Evolutionary conservation across 371 early-diverging fungal genomes (phyloP).

Genomic region (Rhizopus stolonifer): DNA sequence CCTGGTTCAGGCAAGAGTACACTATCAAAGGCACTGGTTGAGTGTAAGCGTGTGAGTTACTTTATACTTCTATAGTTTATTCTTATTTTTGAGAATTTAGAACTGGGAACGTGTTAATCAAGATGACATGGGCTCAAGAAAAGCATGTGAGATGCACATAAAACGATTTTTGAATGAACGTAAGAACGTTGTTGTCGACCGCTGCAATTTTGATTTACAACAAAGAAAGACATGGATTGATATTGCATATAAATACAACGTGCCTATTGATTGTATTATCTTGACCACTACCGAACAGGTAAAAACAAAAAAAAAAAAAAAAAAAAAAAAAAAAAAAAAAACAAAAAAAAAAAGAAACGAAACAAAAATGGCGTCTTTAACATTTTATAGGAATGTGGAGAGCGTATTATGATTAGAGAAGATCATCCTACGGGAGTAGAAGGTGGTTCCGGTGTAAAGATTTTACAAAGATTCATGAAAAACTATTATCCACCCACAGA

Average conservation of each 20-base stretch:
- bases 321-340: background rate
- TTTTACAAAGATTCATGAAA: conserved; percentile 60
- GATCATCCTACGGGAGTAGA: conserved; percentile 78
- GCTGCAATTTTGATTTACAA: conserved; percentile 74
- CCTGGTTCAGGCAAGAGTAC: conserved; percentile 72
- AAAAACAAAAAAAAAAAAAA: background rate
- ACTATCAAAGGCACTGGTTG: conserved; percentile 52
- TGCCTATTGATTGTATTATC: conserved; percentile 70
- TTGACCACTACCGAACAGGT: conserved; percentile 60
- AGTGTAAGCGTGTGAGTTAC: conserved; percentile 14
- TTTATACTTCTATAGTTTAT: background rate
- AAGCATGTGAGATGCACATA: conserved; percentile 56
- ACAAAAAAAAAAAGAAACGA: background rate
- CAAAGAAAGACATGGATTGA: conserved; percentile 74
- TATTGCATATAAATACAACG: conserved; percentile 56
- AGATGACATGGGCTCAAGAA: conserved; percentile 69
- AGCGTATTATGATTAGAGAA: conserved; percentile 56
- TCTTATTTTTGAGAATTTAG: conserved; percentile 4
- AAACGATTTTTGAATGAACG: conserved; percentile 40
- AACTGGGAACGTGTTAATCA: conserved; percentile 25
- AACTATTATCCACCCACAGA: conserved; percentile 57
- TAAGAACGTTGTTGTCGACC: conserved; percentile 70
- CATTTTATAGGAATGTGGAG: conserved; percentile 48
- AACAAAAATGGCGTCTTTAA: background rate
- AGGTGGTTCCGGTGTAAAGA: conserved; percentile 59